Conservation (phyloP, 73 alveolate genomes). For the Symbiodinium pilosum region DNA sequence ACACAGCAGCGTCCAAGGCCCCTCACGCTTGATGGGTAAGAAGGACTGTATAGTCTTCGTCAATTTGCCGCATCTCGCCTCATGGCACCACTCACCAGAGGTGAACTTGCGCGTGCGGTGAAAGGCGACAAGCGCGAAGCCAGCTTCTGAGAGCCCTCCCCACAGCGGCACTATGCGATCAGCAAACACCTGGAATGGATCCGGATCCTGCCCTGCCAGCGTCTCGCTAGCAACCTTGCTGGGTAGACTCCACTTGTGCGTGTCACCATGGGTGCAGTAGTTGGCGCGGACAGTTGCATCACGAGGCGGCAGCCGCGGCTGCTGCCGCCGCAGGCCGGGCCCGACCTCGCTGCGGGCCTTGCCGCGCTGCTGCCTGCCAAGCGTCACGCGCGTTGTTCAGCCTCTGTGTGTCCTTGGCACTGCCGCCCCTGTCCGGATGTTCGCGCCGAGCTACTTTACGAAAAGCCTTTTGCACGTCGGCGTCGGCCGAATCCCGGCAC, state of each 20-base stretch:
- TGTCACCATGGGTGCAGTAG: neutral
- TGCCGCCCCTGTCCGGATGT: slow-evolving; percentile 41
- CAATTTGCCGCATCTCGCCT: neutral
- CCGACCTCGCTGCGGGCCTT: neutral
- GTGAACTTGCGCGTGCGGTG: slow-evolving; percentile 16
- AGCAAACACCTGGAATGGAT: neutral
- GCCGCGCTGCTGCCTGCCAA: neutral
- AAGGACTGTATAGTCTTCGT: neutral
- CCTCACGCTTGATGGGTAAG: neutral
- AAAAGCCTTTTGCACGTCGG: neutral
- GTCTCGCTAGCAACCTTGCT: neutral
- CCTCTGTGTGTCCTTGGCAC: neutral
- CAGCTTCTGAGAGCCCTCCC: slow-evolving; percentile 17
- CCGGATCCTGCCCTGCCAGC: slow-evolving; percentile 16
- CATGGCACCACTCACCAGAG: neutral
- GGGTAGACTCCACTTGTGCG: slow-evolving; percentile 15
- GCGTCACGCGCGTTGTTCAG: neutral
- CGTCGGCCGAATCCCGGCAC: neutral
- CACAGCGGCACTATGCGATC: neutral
- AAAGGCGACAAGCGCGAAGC: slow-evolving; percentile 2
- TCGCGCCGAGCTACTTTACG: neutral
- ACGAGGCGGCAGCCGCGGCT: neutral
- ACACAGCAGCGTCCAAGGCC: slow-evolving; percentile 31
- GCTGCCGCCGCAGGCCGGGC: neutral
- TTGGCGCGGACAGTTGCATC: neutral